phyloP scores from a whole-genome alignment of 805 yeast species.

The Zygosaccharomyces pseudorouxii region DNA sequence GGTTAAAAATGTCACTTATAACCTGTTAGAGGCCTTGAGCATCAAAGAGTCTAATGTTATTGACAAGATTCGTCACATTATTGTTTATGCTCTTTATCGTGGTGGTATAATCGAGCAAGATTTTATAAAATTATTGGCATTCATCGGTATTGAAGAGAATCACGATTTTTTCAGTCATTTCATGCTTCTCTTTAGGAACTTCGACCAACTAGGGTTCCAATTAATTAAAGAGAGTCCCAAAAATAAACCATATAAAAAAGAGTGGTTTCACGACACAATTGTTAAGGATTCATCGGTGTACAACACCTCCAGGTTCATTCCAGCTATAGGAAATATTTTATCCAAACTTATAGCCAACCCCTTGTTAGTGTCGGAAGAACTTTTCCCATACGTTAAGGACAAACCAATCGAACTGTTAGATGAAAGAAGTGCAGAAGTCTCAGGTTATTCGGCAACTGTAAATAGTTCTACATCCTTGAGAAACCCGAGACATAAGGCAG shows the following conservation, averaged over 20 bases:
- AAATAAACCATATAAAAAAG: constrained; percentile 44
- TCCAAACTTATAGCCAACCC: constrained; percentile 47
- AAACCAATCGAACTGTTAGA: constrained; percentile 53
- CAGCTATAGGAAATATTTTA: constrained; percentile 60
- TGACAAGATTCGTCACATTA: constrained; percentile 71
- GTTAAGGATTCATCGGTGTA: constrained; percentile 38
- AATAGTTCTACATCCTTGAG: constrained; percentile 51
- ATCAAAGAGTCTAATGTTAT: constrained; percentile 46
- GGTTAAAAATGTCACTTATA: constrained; percentile 55
- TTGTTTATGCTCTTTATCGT: constrained; percentile 71
- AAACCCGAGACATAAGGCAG: constrained; percentile 67
- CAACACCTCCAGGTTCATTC: constrained; percentile 67
- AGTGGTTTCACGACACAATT: constrained; percentile 50
- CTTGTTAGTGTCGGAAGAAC: constrained; percentile 45
- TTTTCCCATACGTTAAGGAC: constrained; percentile 72
- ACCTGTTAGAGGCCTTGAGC: constrained; percentile 51
- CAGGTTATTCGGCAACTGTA: constrained; percentile 31
- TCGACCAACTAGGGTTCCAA: constrained; percentile 55
- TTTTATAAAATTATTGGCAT: constrained; percentile 61
- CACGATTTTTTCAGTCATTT: constrained; percentile 41
- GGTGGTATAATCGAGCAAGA: constrained; percentile 78
- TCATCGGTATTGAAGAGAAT: constrained; percentile 40
- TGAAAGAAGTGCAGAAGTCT: constrained; percentile 35
- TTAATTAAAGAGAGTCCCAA: constrained; percentile 42
- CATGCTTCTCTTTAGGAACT: constrained; percentile 52